These are phyloP conservation scores for Penicillium alfredii DNA, from an alignment of 495 filamentous ascomycete species.

Conservation along the genomic window DNA sequence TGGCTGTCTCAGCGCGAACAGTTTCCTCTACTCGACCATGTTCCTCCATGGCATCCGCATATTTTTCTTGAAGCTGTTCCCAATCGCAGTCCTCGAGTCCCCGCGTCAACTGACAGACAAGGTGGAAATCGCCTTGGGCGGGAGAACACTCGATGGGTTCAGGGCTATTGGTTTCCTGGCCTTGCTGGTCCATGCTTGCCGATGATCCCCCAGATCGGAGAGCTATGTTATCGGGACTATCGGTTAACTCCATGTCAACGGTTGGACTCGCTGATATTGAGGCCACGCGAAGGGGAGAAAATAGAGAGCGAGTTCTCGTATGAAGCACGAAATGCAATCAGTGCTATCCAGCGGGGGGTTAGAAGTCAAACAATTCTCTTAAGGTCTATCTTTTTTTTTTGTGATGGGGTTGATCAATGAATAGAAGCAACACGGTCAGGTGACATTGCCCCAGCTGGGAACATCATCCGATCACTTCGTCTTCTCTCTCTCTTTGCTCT, in stretches of 20 bases:
- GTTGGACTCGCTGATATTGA: too few species aligned
- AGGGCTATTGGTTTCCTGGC: conserved; percentile 6
- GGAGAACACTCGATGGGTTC: conserved; percentile 8
- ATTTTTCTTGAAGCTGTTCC: conserved; percentile 61
- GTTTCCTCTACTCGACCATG: conserved; percentile 54
- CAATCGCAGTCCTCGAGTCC: conserved; percentile 51
- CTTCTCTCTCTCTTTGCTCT: background rate
- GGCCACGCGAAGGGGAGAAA: too few species aligned
- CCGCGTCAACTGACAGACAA: conserved; percentile 15
- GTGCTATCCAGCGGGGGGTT: too few species aligned
- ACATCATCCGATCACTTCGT: conserved; percentile 5
- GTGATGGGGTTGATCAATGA: too few species aligned
- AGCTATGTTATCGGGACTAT: too few species aligned
- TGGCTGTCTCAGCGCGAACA: conserved; percentile 57
- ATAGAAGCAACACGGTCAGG: too few species aligned
- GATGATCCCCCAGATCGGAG: background rate
- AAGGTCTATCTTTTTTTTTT: conserved; percentile 2
- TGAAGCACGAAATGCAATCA: too few species aligned
- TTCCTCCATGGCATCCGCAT: conserved; percentile 52
- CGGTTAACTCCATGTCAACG: conserved; percentile 1
- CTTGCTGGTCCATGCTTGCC: too few species aligned
- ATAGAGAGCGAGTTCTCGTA: too few species aligned
- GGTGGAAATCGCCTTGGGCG: conserved; percentile 7
- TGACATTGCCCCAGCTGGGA: conserved; percentile 2
- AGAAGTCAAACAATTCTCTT: too few species aligned